Evolutionary conservation across 2,329 filamentous ascomycete genomes (phyloP).

Genomic region (Teratosphaeria nubilosa): DNA sequence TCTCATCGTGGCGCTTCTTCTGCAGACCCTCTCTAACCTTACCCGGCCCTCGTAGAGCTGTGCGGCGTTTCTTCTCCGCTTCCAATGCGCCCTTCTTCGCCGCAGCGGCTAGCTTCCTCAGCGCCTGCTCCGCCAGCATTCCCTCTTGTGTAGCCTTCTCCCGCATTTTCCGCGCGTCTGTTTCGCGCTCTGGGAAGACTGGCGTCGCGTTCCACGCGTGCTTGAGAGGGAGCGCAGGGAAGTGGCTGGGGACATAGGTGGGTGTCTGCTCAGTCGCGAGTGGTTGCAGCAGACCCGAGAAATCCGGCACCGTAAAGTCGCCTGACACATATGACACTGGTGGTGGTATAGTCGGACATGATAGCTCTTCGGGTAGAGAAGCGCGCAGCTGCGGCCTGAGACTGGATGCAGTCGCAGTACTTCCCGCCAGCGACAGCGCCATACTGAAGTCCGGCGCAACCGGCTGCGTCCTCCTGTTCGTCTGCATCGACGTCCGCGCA

Average conservation of each 20-base stretch:
- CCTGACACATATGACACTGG: constrained; percentile 24
- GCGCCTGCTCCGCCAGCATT: constrained; percentile 53
- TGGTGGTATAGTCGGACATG: constrained; percentile 30
- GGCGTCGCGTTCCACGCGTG: constrained; percentile 55
- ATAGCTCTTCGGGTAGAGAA: constrained; percentile 23
- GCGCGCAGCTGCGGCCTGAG: constrained; percentile 31
- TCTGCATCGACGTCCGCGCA: constrained; percentile 49
- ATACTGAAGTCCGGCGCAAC: constrained; percentile 50
- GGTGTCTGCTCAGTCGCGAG: constrained; percentile 40
- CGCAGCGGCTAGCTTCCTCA: constrained; percentile 47
- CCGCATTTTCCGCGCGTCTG: constrained; percentile 43
- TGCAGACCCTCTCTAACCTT: constrained; percentile 11
- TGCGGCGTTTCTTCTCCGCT: constrained; percentile 31
- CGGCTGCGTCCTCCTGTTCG: constrained; percentile 44
- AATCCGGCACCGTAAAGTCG: constrained; percentile 31
- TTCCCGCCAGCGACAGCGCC: constrained; percentile 32
- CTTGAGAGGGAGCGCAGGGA: constrained; percentile 52
- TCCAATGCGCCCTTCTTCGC: constrained; percentile 40
- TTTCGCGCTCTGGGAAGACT: constrained; percentile 49
- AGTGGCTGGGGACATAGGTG: constrained; percentile 48
- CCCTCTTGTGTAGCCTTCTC: constrained; percentile 57
- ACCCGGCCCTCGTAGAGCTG: constrained; percentile 17
- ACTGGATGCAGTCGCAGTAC: constrained; percentile 28
- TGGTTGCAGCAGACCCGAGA: constrained; percentile 42
- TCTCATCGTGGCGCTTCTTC: constrained; percentile 31